phyloP scores from a whole-genome alignment of 768 basidiomycete species.

The Brasilioporus rufonigricans region DNA sequence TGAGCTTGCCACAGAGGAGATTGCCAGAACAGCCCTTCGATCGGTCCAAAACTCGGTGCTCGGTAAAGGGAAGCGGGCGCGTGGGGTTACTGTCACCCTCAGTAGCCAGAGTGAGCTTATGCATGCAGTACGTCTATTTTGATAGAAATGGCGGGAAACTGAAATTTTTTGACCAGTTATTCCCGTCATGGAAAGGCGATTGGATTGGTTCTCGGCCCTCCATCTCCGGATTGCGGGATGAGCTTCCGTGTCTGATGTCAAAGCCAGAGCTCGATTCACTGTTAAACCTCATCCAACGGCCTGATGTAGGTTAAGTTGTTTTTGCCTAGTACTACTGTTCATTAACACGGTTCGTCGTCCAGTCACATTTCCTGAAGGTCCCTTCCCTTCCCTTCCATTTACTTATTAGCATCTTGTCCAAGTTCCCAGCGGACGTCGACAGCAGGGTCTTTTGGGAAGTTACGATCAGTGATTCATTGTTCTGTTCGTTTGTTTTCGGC shows the following conservation, averaged over 20 bases:
- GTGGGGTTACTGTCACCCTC: slow-evolving; percentile 81
- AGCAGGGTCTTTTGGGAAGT: slow-evolving; percentile 74
- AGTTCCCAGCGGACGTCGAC: slow-evolving; percentile 76
- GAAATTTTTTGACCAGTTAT: slow-evolving; percentile 46
- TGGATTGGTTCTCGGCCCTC: slow-evolving; percentile 71
- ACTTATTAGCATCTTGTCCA: slow-evolving; percentile 70
- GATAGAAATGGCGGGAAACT: neutral
- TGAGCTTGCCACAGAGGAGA: slow-evolving; percentile 60
- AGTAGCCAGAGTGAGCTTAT: slow-evolving; percentile 81
- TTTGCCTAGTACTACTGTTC: neutral
- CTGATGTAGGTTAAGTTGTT: slow-evolving; percentile 55
- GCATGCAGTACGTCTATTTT: slow-evolving; percentile 52
- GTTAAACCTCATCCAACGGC: slow-evolving; percentile 68
- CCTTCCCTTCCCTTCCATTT: slow-evolving; percentile 79
- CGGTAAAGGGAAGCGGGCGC: slow-evolving; percentile 72
- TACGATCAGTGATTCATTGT: slow-evolving; percentile 59
- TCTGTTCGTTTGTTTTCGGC: slow-evolving; percentile 44
- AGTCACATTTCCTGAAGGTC: slow-evolving; percentile 88
- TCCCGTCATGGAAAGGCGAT: slow-evolving; percentile 75
- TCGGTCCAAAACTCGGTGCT: slow-evolving; percentile 54
- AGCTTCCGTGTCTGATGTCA: slow-evolving; percentile 61
- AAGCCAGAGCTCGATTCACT: slow-evolving; percentile 66
- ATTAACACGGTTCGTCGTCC: slow-evolving; percentile 14
- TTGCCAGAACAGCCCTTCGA: slow-evolving; percentile 66
- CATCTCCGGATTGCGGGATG: slow-evolving; percentile 58